These are phyloP conservation scores for Kazachstania kunashirensis DNA, from an alignment of 805 yeast genomes.

Conservation along the genomic window DNA sequence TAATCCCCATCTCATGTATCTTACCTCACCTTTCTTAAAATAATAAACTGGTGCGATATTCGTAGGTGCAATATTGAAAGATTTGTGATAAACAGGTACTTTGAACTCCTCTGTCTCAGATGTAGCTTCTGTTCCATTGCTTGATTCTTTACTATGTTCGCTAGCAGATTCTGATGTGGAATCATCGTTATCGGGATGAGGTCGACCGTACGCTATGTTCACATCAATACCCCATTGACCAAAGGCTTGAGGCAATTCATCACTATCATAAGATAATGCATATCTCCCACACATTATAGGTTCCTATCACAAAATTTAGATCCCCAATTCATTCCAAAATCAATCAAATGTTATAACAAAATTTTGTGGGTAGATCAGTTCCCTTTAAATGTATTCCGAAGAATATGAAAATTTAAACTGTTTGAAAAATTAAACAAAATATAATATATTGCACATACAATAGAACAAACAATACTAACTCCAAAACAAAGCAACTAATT, in stretches of 20 bases:
- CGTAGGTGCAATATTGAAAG: conserved; percentile 60
- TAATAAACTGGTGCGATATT: conserved; percentile 35
- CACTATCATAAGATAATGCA: conserved; percentile 34
- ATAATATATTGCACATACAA: no score
- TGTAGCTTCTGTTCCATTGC: conserved; percentile 8
- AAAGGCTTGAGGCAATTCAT: conserved; percentile 14
- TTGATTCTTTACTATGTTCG: conserved; percentile 11
- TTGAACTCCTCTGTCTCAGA: not conserved
- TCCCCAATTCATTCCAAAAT: no score
- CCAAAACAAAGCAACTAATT: no score
- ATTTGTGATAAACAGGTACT: conserved; percentile 8
- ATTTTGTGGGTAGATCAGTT: no score
- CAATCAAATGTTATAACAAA: no score
- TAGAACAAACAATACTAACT: no score
- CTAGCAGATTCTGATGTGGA: no score
- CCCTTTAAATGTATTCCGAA: not conserved
- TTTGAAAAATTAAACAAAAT: no score
- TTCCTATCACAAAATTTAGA: no score
- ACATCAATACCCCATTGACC: conserved; percentile 3
- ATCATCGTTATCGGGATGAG: no score
- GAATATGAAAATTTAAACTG: no score
- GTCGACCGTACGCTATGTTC: not conserved
- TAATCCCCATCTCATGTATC: conserved; percentile 72
- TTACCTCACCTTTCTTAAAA: conserved; percentile 18
- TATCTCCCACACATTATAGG: conserved; percentile 54